Percentiles rank a stretch among this genome's conserved stretches.
phyloP scores from a whole-genome alignment of 2,329 filamentous ascomycete species.

The Apiospora pterosperma region DNA sequence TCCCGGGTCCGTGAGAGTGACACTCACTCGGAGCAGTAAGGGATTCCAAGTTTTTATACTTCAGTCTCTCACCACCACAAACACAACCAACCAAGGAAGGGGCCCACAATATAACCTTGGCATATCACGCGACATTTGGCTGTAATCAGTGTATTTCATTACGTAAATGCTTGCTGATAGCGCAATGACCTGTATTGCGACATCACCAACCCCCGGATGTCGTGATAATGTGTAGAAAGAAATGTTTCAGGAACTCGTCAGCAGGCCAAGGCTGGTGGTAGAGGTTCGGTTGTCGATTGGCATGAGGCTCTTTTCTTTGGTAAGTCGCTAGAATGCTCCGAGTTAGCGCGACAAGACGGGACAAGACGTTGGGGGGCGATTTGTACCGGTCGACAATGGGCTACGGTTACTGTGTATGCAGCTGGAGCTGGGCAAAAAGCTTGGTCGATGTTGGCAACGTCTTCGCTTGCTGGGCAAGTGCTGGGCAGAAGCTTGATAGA shows the following conservation, averaged over 20 bases:
- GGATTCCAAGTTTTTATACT: neutral
- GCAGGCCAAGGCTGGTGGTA: no score
- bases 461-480: neutral
- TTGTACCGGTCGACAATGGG: neutral
- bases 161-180: conserved; percentile 1
- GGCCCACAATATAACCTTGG: neutral
- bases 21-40: neutral
- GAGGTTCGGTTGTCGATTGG: neutral
- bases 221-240: neutral
- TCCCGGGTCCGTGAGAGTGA: neutral
- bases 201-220: neutral
- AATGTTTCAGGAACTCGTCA: neutral
- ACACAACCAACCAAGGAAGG: no score
- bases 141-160: conserved; percentile 5
- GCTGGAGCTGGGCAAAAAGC: neutral
- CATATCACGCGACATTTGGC: neutral
- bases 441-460: neutral
- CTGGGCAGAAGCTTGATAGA: neutral
- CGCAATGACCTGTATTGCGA: neutral
- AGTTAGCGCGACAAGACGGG: conserved; percentile 5
- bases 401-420: neutral
- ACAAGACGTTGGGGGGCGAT: conserved; percentile 1
- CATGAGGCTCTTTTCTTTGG: neutral
- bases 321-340: neutral
- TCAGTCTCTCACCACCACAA: neutral